Percentiles rank a stretch among this genome's conserved stretches.
Evolutionary conservation across 805 yeast species (phyloP).

Genomic region (Wickerhamomyces mucosus): DNA sequence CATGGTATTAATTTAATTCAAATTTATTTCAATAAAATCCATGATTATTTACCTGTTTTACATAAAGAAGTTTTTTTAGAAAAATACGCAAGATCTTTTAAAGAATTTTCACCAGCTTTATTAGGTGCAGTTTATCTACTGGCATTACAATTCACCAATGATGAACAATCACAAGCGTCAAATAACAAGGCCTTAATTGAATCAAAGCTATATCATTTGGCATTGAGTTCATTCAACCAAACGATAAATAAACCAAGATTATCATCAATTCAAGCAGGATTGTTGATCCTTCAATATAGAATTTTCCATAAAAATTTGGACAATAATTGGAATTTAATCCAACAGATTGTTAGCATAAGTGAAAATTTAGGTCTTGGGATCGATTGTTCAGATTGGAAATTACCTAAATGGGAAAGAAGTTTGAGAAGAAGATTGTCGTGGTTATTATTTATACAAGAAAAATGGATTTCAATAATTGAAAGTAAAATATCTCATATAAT

Average conservation of each 20-base stretch:
- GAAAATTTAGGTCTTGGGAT: conserved; percentile 87
- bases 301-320: conserved; percentile 40
- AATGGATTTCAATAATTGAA: conserved; percentile 79
- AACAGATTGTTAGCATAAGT: conserved; percentile 79
- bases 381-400: conserved; percentile 85
- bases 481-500: conserved; percentile 78
- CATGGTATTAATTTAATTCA: conserved; percentile 78
- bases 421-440: conserved; percentile 82
- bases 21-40: conserved; percentile 75
- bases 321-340: conserved; percentile 70
- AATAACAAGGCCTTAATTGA: conserved; percentile 49
- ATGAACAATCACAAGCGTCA: conserved; percentile 67
- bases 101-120: conserved; percentile 86
- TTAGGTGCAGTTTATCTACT: conserved; percentile 84
- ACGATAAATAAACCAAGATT: conserved; percentile 80
- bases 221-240: conserved; percentile 45
- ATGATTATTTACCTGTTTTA: conserved; percentile 84
- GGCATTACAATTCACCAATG: conserved; percentile 93
- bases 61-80: conserved; percentile 89
- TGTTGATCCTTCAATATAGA: conserved; percentile 56
- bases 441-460: conserved; percentile 91
- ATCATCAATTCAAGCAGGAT: conserved; percentile 87
- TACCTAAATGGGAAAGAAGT: conserved; percentile 94
- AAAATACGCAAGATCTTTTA: conserved; percentile 81
- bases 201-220: background rate